These are phyloP conservation scores for Gnaphalium uliginosum DNA, from an alignment of 129 eudicot genomes.

Conservation along the genomic window DNA sequence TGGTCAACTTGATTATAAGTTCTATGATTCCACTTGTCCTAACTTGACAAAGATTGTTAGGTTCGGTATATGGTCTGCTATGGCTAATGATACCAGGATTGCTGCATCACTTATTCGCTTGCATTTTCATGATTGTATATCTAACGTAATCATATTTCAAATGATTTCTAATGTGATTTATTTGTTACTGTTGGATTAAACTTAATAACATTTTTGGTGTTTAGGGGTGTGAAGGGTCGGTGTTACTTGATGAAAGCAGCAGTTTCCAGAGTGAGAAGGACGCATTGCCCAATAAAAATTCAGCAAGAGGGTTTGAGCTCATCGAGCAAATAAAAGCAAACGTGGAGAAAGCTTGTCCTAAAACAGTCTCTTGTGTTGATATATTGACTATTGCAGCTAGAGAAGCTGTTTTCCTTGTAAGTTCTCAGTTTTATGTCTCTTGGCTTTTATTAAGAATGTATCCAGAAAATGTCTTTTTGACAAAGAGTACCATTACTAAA, in stretches of 20 bases:
- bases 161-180: background rate
- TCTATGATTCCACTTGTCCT: conserved; percentile 62
- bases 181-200: background rate
- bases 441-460: too few relatives aligned
- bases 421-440: conserved; percentile 23
- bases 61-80: conserved; percentile 61
- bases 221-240: conserved; percentile 81
- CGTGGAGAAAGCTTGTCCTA: conserved; percentile 79
- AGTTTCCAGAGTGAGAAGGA: conserved; percentile 61
- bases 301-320: conserved; percentile 72
- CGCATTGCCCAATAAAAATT: conserved; percentile 57
- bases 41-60: conserved; percentile 62
- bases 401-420: conserved; percentile 63
- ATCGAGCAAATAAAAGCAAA: conserved; percentile 62
- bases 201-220: conserved; percentile 1
- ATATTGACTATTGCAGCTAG: conserved; percentile 64
- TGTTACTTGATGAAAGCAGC: conserved; percentile 63
- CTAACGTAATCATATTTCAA: conserved; percentile 43
- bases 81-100: conserved; percentile 70
- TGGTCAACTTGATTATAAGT: conserved; percentile 61
- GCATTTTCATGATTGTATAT: conserved; percentile 86
- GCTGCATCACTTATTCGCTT: conserved; percentile 84
- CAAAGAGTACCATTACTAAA: background rate
- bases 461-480: background rate
- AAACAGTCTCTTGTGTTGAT: conserved; percentile 75